Evolutionary conservation across 1,139 yeast species (phyloP), one percentile per base, ranked within the genome.

Genomic region (Lodderomyces parapsilosis): DNA sequence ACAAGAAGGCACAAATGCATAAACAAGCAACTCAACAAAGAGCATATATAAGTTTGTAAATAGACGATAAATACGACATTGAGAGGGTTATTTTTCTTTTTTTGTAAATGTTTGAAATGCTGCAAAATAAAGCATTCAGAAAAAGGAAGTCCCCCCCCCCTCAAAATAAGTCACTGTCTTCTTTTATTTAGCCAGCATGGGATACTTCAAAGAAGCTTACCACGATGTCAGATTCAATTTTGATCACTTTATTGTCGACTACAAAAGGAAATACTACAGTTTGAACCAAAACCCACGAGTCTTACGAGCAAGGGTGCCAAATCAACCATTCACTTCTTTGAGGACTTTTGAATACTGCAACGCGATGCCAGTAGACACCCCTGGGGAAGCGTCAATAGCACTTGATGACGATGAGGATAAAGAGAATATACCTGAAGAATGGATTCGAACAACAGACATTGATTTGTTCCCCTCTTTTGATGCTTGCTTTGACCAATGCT

Each of bases 1-100:
- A 88, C 49, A 90, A 86, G 72, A 83, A 83, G 66, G 79, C 81
- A 39, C 83, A 80, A 58, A 81, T 87, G 76, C 98, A 91, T 66
- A 88, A 84, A 68, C 70, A 80, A 48, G 96, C 97, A 41, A 83
- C 89, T 62, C 78, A 85, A 42, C 86, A 83, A 61, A 83, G 94
- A 81, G 83, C 93, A 47, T 83, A 80, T 62, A 74, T 82, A 52
- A 76, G 25, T 22, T 43, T 47, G 35, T 47, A 48, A 41, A 33
- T 40, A 36, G 17, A n/a, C 36, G 17, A 4, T 18, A 15, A 31
- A 31, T n/a, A 14, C n/a, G n/a, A n/a, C n/a, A n/a, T n/a, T n/a
- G n/a, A 28, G 32, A 11, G 13, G 32, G 32, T 6, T 7, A n/a
- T 18, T 4, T n/a, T 38, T 30, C n/a, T 6, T 31, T 17, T 20